A percentile compares a stretch with the other conserved stretches of the same genome.
Evolutionary conservation across 495 filamentous ascomycete genomes (phyloP).

Genomic region (Daldinia concentrica): DNA sequence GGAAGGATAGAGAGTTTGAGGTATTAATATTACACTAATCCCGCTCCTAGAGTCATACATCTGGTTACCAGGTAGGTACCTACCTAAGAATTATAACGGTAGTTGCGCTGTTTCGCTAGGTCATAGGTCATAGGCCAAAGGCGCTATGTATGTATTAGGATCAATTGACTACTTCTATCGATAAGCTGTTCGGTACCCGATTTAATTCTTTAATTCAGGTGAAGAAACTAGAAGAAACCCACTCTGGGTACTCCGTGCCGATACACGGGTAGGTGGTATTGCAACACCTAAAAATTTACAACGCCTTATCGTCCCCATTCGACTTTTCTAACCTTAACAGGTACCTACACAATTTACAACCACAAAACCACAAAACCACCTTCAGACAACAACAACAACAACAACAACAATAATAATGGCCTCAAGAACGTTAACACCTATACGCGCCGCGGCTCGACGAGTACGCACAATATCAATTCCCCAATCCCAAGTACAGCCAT

Average conservation of each 20-base stretch:
- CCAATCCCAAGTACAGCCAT: background rate
- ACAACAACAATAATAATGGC: conserved; percentile 35
- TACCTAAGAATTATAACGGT: background rate
- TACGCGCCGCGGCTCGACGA: conserved; percentile 7
- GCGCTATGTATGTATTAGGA: background rate
- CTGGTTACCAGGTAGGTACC: background rate
- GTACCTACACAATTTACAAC: background rate
- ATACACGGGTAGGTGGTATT: background rate
- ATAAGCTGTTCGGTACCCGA: conserved; percentile 10
- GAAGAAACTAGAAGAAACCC: background rate
- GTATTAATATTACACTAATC: conserved; percentile 33
- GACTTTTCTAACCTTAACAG: background rate
- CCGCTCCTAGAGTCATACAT: conserved; percentile 9
- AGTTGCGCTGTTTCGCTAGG: background rate
- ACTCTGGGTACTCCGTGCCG: background rate
- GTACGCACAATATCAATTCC: background rate
- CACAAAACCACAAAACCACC: conserved; percentile 1
- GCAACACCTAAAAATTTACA: conserved; percentile 18
- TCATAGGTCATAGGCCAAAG: background rate
- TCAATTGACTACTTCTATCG: conserved; percentile 17
- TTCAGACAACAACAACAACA: background rate
- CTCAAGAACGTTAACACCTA: conserved; percentile 26
- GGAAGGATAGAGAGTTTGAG: conserved; percentile 17
- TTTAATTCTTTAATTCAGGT: background rate
- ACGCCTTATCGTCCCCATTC: conserved; percentile 8